These are phyloP conservation scores for Diutina pseudorugosa DNA, from an alignment of 1,139 yeast genomes.

Conservation along the genomic window DNA sequence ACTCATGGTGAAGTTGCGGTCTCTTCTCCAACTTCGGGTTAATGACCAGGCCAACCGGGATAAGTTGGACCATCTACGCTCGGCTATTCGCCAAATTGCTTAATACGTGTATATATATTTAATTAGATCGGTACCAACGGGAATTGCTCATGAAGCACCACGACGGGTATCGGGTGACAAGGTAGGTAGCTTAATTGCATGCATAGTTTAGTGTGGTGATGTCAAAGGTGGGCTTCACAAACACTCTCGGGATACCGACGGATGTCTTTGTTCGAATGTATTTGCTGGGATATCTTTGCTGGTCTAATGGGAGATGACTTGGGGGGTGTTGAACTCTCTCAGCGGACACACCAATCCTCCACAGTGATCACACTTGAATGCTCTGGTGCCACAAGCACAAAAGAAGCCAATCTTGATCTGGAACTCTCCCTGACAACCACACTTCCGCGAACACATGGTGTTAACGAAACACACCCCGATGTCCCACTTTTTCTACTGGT, in stretches of 20 bases:
- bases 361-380: background rate
- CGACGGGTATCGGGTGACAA: background rate
- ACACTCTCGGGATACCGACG: too few relatives aligned
- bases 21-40: slow-evolving; percentile 11
- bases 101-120: background rate
- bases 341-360: slow-evolving; percentile 1
- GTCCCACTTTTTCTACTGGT: background rate
- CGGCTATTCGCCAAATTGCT: background rate
- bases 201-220: background rate
- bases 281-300: too few relatives aligned
- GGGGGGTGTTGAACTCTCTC: background rate
- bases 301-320: background rate
- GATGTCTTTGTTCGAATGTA: too few relatives aligned
- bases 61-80: slow-evolving; percentile 6
- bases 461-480: background rate
- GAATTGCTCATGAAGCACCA: background rate
- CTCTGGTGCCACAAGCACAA: slow-evolving; percentile 1
- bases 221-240: too few relatives aligned
- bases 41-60: slow-evolving; percentile 9
- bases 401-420: slow-evolving; percentile 1
- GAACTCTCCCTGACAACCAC: slow-evolving; percentile 1
- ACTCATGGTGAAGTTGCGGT: slow-evolving; percentile 12
- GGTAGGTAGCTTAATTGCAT: background rate
- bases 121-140: background rate
- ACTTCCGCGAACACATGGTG: background rate